Evolutionary conservation across 139 green algal genomes (phyloP).

Genomic region (Chlorella sorokiniana): DNA sequence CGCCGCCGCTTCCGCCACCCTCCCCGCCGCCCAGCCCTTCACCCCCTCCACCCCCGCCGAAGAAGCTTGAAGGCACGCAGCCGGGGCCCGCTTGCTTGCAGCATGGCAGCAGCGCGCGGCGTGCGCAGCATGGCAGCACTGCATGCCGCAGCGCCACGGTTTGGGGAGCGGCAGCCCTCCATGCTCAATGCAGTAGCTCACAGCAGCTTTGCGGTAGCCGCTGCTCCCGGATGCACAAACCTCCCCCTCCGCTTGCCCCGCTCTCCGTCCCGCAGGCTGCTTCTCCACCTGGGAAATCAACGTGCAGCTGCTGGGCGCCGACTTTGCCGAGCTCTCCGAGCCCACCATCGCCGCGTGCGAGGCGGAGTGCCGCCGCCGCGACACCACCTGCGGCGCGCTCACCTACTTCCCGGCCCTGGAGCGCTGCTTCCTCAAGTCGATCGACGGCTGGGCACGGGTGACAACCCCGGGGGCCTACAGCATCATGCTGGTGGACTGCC

Average conservation of each 20-base stretch:
- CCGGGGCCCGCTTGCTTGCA: too few relatives aligned
- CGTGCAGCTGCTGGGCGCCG: not conserved
- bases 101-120: too few relatives aligned
- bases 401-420: not conserved
- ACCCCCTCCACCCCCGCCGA: too few relatives aligned
- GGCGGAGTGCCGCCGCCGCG: not conserved
- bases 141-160: too few relatives aligned
- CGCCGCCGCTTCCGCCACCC: too few relatives aligned
- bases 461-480: not conserved
- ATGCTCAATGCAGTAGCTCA: too few relatives aligned
- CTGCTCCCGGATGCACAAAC: too few relatives aligned
- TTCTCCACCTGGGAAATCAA: not conserved
- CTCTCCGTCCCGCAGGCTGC: not conserved
- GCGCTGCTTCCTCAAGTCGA: not conserved
- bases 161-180: too few relatives aligned
- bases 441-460: not conserved
- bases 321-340: not conserved
- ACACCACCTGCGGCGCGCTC: not conserved
- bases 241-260: too few relatives aligned
- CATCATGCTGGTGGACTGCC: not conserved
- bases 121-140: too few relatives aligned
- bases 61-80: not conserved
- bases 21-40: too few relatives aligned
- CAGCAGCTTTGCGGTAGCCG: too few relatives aligned
- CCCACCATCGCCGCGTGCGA: not conserved